Evolutionary conservation across 331 rosid genomes (phyloP).

Genomic region (Erythrophleum ivorense): DNA sequence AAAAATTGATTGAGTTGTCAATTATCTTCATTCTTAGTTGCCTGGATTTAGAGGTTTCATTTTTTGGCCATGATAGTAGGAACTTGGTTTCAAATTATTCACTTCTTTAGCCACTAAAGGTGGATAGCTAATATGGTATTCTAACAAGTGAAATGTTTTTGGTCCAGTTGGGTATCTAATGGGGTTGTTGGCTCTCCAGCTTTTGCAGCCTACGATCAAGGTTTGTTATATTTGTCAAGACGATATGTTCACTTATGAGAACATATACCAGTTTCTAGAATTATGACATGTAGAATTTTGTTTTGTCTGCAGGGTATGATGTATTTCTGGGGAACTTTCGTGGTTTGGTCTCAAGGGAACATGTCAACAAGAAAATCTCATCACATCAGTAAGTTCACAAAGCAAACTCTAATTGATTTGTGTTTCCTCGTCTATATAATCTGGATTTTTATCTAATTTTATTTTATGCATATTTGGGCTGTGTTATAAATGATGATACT

Average conservation of each 20-base stretch:
- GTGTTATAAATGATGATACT: background rate
- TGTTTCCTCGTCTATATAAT: background rate
- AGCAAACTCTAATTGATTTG: constrained; percentile 18
- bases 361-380: constrained; percentile 78
- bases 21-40: background rate
- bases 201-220: constrained; percentile 98
- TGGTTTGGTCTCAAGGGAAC: constrained; percentile 94
- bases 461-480: background rate
- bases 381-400: constrained; percentile 69
- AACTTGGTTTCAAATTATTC: background rate
- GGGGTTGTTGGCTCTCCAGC: constrained; percentile 98
- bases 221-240: constrained; percentile 50
- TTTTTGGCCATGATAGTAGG: constrained; percentile 23
- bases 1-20: background rate
- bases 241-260: constrained; percentile 16
- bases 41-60: constrained; percentile 1
- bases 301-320: constrained; percentile 71
- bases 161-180: constrained; percentile 90
- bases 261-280: background rate
- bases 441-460: background rate
- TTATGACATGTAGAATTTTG: constrained; percentile 14
- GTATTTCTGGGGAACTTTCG: constrained; percentile 92
- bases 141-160: constrained; percentile 36
- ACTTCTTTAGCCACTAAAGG: background rate
- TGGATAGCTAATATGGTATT: background rate